A percentile compares a stretch with the other conserved stretches of the same genome.
phyloP scores from a whole-genome alignment of 306 rosid genomes.

The Mucuna pruriens region DNA sequence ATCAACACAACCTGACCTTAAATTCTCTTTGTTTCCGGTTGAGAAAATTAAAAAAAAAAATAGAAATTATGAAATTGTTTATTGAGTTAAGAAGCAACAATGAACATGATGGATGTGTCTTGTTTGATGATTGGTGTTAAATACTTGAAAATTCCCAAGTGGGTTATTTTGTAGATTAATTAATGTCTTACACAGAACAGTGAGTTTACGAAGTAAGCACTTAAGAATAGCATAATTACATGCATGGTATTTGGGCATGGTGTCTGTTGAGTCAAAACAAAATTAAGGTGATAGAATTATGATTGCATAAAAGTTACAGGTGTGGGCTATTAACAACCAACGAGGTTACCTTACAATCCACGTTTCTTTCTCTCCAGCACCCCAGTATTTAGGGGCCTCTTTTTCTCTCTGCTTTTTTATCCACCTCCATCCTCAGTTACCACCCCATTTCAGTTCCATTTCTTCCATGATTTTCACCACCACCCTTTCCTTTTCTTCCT shows the following conservation, averaged over 20 bases:
- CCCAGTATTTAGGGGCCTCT: constrained; percentile 56
- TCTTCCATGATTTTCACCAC: constrained; percentile 49
- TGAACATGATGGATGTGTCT: constrained; percentile 33
- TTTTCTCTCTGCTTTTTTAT: constrained; percentile 47
- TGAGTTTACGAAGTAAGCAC: constrained; percentile 26
- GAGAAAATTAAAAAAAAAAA: constrained; percentile 12
- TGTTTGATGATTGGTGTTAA: constrained; percentile 5
- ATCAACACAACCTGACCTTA: neutral
- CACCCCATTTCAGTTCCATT: constrained; percentile 38
- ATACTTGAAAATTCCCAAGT: constrained; percentile 21
- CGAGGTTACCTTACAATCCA: constrained; percentile 66
- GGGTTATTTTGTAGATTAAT: neutral
- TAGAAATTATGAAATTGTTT: neutral
- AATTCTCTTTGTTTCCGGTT: neutral
- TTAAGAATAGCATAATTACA: constrained; percentile 11
- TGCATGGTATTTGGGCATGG: constrained; percentile 38
- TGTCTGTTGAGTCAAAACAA: neutral
- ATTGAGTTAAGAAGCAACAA: constrained; percentile 24
- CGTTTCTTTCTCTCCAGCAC: constrained; percentile 58
- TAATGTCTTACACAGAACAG: neutral
- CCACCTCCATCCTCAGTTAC: constrained; percentile 36
- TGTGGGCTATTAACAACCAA: constrained; percentile 50
- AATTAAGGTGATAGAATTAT: constrained; percentile 21
- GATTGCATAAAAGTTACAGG: constrained; percentile 31
- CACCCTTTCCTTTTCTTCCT: constrained; percentile 29